These are phyloP conservation scores for Sphagnum contortum DNA, from an alignment of 225 moss, liverwort and hornwort genomes.

Conservation along the genomic window DNA sequence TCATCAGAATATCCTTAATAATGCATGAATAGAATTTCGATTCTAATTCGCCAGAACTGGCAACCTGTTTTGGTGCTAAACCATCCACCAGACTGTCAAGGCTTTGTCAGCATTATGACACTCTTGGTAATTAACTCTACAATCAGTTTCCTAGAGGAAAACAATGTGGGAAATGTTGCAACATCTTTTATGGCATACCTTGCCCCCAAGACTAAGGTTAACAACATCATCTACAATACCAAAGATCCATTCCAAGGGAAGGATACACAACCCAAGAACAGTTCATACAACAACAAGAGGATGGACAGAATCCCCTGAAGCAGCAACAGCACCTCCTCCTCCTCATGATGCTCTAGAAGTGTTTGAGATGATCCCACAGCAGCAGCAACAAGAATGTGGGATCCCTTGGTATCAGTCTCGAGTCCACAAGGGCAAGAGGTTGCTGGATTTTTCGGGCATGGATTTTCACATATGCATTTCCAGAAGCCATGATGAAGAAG, in stretches of 20 bases:
- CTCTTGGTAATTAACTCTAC: no score
- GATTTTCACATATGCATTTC: constrained; percentile 54
- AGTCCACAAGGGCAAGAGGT: constrained; percentile 61
- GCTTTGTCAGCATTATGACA: no score
- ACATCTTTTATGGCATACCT: no score
- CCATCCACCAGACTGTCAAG: no score
- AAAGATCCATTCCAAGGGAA: constrained; percentile 21
- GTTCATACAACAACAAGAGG: constrained; percentile 1
- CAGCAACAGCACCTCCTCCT: constrained; percentile 55
- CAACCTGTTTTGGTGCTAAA: no score
- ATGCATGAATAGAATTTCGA: no score
- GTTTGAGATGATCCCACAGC: constrained; percentile 60
- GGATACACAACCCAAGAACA: constrained; percentile 13
- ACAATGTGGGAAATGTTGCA: no score
- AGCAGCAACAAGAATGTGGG: constrained; percentile 63
- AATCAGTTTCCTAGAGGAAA: no score
- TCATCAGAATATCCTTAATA: no score
- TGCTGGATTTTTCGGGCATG: constrained; percentile 54
- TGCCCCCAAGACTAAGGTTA: no score
- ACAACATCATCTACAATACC: not conserved
- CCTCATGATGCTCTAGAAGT: constrained; percentile 78
- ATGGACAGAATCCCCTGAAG: constrained; percentile 23
- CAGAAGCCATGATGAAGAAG: constrained; percentile 38
- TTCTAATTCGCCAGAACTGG: no score
- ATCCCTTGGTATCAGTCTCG: constrained; percentile 79